Percentiles rank a stretch among this genome's conserved stretches.
phyloP scores from a whole-genome alignment of 345 rosid species.

The Murraya paniculata region DNA sequence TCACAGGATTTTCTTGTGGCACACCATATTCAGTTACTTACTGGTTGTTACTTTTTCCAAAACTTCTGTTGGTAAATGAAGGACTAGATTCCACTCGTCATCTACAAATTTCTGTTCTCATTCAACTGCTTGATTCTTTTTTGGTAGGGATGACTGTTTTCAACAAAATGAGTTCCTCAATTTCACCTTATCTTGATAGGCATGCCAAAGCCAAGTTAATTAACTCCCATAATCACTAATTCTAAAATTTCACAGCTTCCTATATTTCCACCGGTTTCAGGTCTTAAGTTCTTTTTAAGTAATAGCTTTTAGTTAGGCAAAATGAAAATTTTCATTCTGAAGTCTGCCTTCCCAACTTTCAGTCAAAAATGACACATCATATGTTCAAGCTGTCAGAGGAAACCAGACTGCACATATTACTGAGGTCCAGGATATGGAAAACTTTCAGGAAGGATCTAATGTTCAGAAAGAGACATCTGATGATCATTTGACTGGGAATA shows the following conservation, averaged over 20 bases:
- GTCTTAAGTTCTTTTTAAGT: conserved; percentile 16
- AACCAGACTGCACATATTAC: conserved; percentile 8
- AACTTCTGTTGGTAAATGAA: background rate
- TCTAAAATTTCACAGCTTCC: background rate
- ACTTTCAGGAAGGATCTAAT: conserved; percentile 2
- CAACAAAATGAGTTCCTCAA: background rate
- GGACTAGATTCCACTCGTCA: background rate
- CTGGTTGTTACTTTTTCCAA: background rate
- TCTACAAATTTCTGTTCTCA: background rate
- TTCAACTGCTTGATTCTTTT: background rate
- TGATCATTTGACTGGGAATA: conserved; percentile 6
- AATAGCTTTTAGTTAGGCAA: background rate
- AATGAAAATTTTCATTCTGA: background rate
- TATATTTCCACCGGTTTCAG: background rate
- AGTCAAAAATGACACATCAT: conserved; percentile 17
- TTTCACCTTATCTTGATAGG: background rate
- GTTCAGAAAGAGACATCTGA: conserved; percentile 11
- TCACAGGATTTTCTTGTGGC: background rate
- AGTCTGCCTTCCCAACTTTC: background rate
- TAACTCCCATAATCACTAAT: background rate
- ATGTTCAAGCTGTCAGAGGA: conserved; percentile 12
- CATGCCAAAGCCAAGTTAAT: background rate
- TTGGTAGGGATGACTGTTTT: background rate
- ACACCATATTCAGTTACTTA: background rate
- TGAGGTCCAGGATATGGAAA: conserved; percentile 6